Base-by-base conservation (phyloP, 1,284 basidiomycete species). In the Cryptococcus maquisensis region DNA sequence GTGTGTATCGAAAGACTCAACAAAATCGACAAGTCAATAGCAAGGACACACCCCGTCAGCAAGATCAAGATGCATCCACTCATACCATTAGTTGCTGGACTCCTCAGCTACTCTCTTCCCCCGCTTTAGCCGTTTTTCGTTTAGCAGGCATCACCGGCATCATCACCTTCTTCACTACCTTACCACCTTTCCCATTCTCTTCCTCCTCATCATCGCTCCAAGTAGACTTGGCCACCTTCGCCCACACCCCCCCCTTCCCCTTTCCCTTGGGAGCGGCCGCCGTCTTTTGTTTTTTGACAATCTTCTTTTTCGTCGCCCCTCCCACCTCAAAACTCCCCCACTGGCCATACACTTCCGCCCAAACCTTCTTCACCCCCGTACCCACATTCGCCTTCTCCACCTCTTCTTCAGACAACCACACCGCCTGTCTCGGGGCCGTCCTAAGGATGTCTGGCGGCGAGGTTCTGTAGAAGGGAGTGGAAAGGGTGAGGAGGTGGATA, bases 301-400 rank as follows among this genome's bases (percentile, higher is more conserved):
- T 23, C 21, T 21, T 40, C 43, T 44, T 44, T 9, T 16, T 10
- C 28, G 36, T 48, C 49, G 42, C 47, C 48, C 13, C 35, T 20
- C 20, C 38, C 15, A 13, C 37, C 12, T 66, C 68, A 53, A 69
- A 69, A 12, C 28, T 47, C 2, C 68, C 69, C 68, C 68, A 72
- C 4, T 49, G 38, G 0, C 69, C 68, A 35, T 70, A 74, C 13
- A 75, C 56, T 41, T 66, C 67, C 7, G 65, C 65, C 72, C 74
- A 75, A 12, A 73, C 69, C 54, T 76, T 76, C 58, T 76, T 75
- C 16, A 75, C 72, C 2, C 76, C 76, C 10, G 75, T 76, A 0
- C 73, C 73, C n/a, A 77, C 64, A 43, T 74, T 74, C 3, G 69
- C 67, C 5, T 50, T 48, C 40, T 65, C 65, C 0, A 72, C 68